A percentile compares a stretch with the other conserved stretches of the same genome.
Conservation (phyloP, 257 asterid species). For the Gentiana dahurica region DNA sequence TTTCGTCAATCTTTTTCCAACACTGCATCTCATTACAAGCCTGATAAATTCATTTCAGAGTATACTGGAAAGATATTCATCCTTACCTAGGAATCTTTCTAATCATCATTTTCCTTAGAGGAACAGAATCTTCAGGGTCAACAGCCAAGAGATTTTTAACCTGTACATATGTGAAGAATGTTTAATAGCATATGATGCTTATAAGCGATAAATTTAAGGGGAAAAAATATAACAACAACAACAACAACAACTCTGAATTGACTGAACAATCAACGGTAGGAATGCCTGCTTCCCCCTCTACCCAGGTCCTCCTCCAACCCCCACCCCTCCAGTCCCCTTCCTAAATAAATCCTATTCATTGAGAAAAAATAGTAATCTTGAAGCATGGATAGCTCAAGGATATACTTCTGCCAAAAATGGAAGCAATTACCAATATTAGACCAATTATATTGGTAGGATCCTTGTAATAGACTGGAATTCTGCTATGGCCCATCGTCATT, state of each 20-base stretch:
- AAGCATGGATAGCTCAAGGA: background rate
- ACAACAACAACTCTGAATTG: too few species aligned
- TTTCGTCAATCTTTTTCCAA: too few species aligned
- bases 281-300: too few species aligned
- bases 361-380: background rate
- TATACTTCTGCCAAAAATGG: conserved; percentile 1
- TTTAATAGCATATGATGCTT: background rate
- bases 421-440: conserved; percentile 61
- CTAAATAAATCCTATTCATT: too few species aligned
- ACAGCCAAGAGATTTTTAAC: conserved; percentile 92
- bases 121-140: conserved; percentile 73
- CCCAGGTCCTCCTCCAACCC: too few species aligned
- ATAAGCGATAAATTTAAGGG: background rate
- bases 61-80: conserved; percentile 4
- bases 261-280: too few species aligned
- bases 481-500: conserved; percentile 94
- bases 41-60: too few species aligned
- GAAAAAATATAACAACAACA: too few species aligned
- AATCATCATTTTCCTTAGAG: conserved; percentile 77
- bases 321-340: too few species aligned
- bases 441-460: conserved; percentile 79
- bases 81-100: conserved; percentile 86
- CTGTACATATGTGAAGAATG: conserved; percentile 24
- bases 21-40: too few species aligned
- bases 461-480: conserved; percentile 79